Evolutionary conservation across 192 early-diverging fungal species (phyloP).

Genomic region (Coemansia sp.): DNA sequence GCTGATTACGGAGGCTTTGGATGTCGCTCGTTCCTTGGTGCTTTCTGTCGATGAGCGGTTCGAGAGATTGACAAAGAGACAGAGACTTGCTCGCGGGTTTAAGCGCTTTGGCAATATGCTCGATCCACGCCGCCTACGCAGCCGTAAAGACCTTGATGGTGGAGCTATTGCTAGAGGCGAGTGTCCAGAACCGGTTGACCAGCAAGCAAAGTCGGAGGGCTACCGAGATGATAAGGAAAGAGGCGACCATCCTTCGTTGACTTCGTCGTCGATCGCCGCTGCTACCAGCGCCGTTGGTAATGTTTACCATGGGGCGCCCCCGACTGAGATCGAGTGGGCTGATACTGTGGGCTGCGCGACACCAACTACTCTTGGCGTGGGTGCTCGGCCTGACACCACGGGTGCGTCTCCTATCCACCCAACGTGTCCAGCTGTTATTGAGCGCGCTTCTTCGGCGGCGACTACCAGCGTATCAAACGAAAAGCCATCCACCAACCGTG

Average conservation of each 20-base stretch:
- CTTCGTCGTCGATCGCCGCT: background rate
- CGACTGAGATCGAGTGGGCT: slow-evolving; percentile 7
- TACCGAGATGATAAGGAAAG: background rate
- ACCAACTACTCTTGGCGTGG: background rate
- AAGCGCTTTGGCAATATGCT: slow-evolving; percentile 45
- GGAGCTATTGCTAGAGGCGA: background rate
- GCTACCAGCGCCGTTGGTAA: background rate
- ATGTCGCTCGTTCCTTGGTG: slow-evolving; percentile 19
- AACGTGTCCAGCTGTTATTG: background rate
- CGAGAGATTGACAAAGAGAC: slow-evolving; percentile 25
- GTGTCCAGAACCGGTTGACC: background rate
- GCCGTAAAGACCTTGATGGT: background rate
- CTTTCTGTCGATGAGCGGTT: slow-evolving; percentile 43
- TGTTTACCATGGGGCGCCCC: background rate
- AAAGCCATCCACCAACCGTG: background rate
- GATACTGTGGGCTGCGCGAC: slow-evolving; percentile 9
- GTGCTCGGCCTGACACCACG: background rate
- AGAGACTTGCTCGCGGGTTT: slow-evolving; percentile 44
- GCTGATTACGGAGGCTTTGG: slow-evolving; percentile 29
- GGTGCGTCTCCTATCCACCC: background rate
- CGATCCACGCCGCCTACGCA: slow-evolving; percentile 12
- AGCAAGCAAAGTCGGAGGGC: background rate
- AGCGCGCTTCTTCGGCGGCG: slow-evolving; percentile 12
- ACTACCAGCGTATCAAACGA: slow-evolving; percentile 51
- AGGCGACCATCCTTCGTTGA: background rate